These are phyloP conservation scores for Vitis labrusca DNA, from an alignment of 164 flowering plant genomes.

Conservation along the genomic window DNA sequence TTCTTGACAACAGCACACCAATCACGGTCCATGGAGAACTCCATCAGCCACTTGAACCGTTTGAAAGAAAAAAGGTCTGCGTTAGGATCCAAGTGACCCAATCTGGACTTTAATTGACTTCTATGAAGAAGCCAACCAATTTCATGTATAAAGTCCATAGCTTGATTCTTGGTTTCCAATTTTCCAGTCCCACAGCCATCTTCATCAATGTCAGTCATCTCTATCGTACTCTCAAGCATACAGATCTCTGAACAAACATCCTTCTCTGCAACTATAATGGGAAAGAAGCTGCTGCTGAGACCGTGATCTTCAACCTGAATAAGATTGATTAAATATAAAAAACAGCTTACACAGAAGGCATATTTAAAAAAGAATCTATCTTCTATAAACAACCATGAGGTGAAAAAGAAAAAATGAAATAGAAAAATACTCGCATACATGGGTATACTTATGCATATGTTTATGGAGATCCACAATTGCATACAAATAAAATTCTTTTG, in stretches of 20 bases:
- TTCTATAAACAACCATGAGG: not conserved
- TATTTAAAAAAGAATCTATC: not conserved
- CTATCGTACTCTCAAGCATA: constrained; percentile 38
- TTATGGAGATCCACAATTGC: no score
- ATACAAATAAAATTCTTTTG: no score
- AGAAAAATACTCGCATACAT: no score
- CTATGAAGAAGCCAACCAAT: constrained; percentile 55
- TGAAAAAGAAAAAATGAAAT: no score
- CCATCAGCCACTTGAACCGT: constrained; percentile 54
- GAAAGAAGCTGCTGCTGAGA: constrained; percentile 48
- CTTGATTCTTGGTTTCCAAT: constrained; percentile 32
- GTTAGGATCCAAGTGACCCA: constrained; percentile 28
- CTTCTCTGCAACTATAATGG: constrained; percentile 53
- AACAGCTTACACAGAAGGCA: not conserved
- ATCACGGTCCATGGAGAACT: constrained; percentile 59
- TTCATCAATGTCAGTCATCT: constrained; percentile 21
- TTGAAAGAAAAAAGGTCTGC: constrained; percentile 31
- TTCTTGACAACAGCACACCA: constrained; percentile 68
- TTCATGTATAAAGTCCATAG: constrained; percentile 46
- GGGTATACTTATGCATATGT: no score
- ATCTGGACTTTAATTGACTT: constrained; percentile 27
- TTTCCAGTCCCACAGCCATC: constrained; percentile 10
- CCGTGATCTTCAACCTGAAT: constrained; percentile 56
- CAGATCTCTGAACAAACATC: constrained; percentile 60
- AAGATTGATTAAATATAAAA: not conserved